Base-by-base conservation (phyloP, 1,284 basidiomycete species). In the Testicularia cyperi region DNA sequence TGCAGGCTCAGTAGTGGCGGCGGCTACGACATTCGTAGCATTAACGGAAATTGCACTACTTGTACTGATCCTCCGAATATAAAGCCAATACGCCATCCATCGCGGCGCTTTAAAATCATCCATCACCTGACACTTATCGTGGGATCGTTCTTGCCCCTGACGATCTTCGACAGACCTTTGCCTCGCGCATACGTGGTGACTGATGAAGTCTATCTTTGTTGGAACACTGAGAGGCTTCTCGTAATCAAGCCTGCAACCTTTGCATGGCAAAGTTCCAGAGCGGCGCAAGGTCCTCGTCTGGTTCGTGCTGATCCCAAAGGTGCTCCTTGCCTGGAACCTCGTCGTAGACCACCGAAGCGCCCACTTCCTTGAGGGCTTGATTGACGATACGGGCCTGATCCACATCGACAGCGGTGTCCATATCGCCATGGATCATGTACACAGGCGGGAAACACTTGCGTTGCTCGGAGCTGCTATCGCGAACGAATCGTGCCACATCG, bases 1-100 rank as follows among this genome's bases (percentile, higher is more conserved):
- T 1, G 86, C 88, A 12, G 88, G 88, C 5, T 83, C 84, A 80
- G 83, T 85, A 38, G 85, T 88, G 1, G 57, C 87, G 1, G 78
- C 80, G 6, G 83, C 89, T 6, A 80, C 85, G 0, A 65, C 79
- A 7, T 79, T 87, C 4, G 86, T 89, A 0, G 82, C 82, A 2
- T 77, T 79, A 0, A 82, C 86, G 9, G 87, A 89, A 70, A 77
- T 88, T 38, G 82, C 79, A 0, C 77, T 90, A 27, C 72, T 89
- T 14, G 81, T 83, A 5, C 80, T 89, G 36, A 78, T 87, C 44
- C 46, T 67, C 12, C 44, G 44, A 6, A 25, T 62, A 2, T 61
- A 41, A n/a, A n/a, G n/a, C n/a, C n/a, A n/a, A n/a, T n/a, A n/a
- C n/a, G n/a, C n/a, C n/a, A n/a, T n/a, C n/a, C n/a, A n/a, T n/a